Base-by-base conservation (phyloP, 805 yeast genomes). In the Ogataea ramenticola region DNA sequence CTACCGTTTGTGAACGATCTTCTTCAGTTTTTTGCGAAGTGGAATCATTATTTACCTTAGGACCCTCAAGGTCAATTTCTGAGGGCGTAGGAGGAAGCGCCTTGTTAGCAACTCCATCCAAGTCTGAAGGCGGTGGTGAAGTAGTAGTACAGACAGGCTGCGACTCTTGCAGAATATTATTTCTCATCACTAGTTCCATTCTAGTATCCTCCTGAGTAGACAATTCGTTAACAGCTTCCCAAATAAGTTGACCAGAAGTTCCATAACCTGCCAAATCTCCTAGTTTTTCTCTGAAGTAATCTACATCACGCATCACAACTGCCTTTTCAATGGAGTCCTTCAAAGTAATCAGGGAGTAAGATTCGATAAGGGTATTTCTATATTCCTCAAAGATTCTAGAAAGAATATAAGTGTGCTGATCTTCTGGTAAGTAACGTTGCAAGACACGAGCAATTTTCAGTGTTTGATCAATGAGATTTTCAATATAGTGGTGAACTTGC, bases 401-500 rank as follows among this genome's bases (percentile, higher is more conserved):
- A 43, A 77, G 56, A 26, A 77, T 66, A 4, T 65, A 48, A 6
- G 73, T 53, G 48, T 71, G 71, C 44, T 76, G 77, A 16, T 62
- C 49, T 40, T 70, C 70, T 0, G 84, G 78, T 34, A 84, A 62
- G 54, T 80, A 79, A 46, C 76, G 74, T 35, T 71, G 72, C 24
- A 83, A 65, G 6, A 80, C 82, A 46, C 77, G 74, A 2, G 80
- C 68, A 24, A 85, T 79, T 0, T 84, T 78, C n/a, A 70, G 53
- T 0, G 87, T 80, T 46, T 84, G 89, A 49, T 77, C 80, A 38
- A 82, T 80, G 34, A 84, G 60, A 2, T 72, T 71, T 45, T 74
- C 80, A 86, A 84, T 82, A 55, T 81, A 84, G 30, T 60, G 65
- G 54, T 81, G 82, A 37, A 79, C 78, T 42, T 72, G 75, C 14